Base-by-base conservation (phyloP, 805 yeast species). In the Candida lessepsii region DNA sequence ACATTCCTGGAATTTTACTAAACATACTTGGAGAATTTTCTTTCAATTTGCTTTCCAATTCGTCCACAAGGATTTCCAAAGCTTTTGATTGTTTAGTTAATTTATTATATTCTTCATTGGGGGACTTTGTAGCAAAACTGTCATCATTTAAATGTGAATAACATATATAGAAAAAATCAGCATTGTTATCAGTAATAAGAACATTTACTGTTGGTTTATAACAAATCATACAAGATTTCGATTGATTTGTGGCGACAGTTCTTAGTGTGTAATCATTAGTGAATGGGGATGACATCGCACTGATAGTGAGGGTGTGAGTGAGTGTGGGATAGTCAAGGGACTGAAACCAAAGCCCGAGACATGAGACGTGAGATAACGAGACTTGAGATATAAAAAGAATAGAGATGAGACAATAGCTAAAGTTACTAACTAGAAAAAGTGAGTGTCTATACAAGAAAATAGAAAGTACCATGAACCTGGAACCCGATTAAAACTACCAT, bases 141-240 rank as follows among this genome's bases (percentile, higher is more conserved):
- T 51, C 57, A 51, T 78, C 83, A 18, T 52, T 51, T 34, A 78
- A 54, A 54, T 78, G 83, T 3, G 58, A 38, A 5, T 58, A 58
- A 53, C 83, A 78, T 3, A 71, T 59, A 49, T 76, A 77, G 51
- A 78, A 74, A 62, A 75, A 77, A 51, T 78, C 83, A 3, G 53
- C 60, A 31, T 70, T 71, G 41, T 66, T 70, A 19, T 64, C 62
- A 2, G 77, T 58, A 6, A 78, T 55, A 23, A 78, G 52, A 9
- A 78, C 83, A 0, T 69, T 50, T 5, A 57, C 35, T 0, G 78
- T 57, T 1, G 78, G 71, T 46, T 75, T 76, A 55, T 60, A 76
- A 58, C 84, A 78, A 10, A 77, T 54, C 15, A 44, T 46, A 51
- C 84, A 78, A 1, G 82, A 54, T 46, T 64, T 71, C 18, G 70